Conservation (phyloP, 768 basidiomycete genomes). For the Boletus sp. region DNA sequence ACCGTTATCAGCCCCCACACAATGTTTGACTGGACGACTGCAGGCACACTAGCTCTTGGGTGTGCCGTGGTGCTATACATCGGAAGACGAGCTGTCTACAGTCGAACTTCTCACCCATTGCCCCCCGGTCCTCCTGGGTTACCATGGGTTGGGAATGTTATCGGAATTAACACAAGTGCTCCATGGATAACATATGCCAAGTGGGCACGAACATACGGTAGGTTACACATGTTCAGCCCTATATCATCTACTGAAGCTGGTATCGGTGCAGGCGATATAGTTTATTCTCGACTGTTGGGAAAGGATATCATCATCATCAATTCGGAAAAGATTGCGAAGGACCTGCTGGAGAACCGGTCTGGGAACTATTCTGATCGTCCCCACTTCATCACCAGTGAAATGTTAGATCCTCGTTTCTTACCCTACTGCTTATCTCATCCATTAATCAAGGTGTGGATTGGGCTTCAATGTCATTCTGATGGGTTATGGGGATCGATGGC, state of each 20-base stretch:
- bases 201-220: slow-evolving; percentile 9
- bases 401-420: too few species aligned
- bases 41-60: not conserved
- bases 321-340: not conserved
- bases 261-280: slow-evolving; percentile 1
- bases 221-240: not conserved
- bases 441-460: too few species aligned
- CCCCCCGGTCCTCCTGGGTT: too few species aligned
- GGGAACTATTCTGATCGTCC: not conserved
- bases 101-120: not conserved
- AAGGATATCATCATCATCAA: slow-evolving; percentile 9
- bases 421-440: too few species aligned
- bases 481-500: too few species aligned
- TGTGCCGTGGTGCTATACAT: not conserved
- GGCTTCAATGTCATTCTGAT: too few species aligned
- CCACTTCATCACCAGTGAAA: too few species aligned
- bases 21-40: not conserved
- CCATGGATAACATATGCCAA: not conserved
- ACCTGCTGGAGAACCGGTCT: not conserved
- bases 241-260: not conserved
- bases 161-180: not conserved
- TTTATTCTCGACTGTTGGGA: slow-evolving; percentile 1
- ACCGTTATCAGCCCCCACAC: not conserved
- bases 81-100: not conserved
- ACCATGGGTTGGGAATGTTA: not conserved